These are phyloP conservation scores for Xerocomus potaroensis DNA, from an alignment of 768 basidiomycete genomes.

Conservation along the genomic window DNA sequence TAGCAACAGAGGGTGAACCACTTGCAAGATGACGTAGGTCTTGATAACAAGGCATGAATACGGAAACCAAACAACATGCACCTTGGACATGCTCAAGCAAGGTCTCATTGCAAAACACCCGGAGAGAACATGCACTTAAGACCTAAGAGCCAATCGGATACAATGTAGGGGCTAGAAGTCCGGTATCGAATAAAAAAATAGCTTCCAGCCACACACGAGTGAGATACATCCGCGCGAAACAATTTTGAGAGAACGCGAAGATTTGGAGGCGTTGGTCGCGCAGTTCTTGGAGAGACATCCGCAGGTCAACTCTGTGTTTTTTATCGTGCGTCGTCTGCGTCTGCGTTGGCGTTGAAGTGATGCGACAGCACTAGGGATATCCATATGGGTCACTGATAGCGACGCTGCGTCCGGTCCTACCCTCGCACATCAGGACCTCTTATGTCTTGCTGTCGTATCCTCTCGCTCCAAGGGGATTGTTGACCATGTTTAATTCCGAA, in stretches of 20 bases:
- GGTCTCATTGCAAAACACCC: too few species aligned
- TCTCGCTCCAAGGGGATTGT: conserved; percentile 56
- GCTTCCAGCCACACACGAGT: too few species aligned
- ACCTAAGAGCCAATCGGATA: too few species aligned
- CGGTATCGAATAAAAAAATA: too few species aligned
- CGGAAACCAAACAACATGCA: too few species aligned
- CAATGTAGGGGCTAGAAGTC: too few species aligned
- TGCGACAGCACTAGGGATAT: conserved; percentile 52
- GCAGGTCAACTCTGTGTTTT: conserved; percentile 46
- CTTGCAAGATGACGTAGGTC: too few species aligned
- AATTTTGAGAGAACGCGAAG: conserved; percentile 69
- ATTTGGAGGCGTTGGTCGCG: conserved; percentile 58
- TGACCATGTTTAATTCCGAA: conserved; percentile 63
- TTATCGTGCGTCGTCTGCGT: conserved; percentile 50
- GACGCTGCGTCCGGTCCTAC: conserved; percentile 57
- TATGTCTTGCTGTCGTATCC: conserved; percentile 79
- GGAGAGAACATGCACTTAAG: too few species aligned
- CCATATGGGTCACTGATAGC: conserved; percentile 75
- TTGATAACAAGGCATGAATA: too few species aligned
- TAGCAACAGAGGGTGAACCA: too few species aligned
- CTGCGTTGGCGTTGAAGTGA: conserved; percentile 2
- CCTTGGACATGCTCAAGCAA: too few species aligned
- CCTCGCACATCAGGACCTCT: conserved; percentile 46
- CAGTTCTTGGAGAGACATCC: conserved; percentile 46
- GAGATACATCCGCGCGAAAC: too few species aligned